Evolutionary conservation across 2,329 filamentous ascomycete genomes (phyloP), one percentile per base, ranked within the genome.

Genomic region (Sporothrix luriei): DNA sequence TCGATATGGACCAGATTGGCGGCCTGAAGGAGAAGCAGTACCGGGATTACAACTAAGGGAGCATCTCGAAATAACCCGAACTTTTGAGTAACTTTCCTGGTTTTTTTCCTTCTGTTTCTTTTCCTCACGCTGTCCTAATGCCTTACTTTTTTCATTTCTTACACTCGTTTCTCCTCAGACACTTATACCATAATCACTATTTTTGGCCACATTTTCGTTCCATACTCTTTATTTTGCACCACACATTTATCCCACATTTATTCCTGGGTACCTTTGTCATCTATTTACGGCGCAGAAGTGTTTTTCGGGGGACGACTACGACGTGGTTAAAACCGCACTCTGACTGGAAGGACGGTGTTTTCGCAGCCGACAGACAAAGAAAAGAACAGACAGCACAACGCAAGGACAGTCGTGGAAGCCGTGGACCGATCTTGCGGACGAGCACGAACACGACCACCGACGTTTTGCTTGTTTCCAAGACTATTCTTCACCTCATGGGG

Each of bases 1-100:
- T 99, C 75, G 94, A 99, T 78, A 91, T 99, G 79, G 92, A 98
- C 75, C 88, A 92, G 73, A 96, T 98, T 78, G 95, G 95, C 66
- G 95, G 95, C 16, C 83, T 98, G 75, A 96, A 94, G 81, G 95
- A 98, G 84, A 97, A 97, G 84, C 87, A 91, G 74, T 80, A 79
- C 74, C 74, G 75, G 68, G 76, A 79, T 68, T 80, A 78, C 74
- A 73, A 76, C 65, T 77, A 76, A 67, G 26, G 19, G 33, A 19
- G 38, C n/a, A 16, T 46, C 38, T 62, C 57, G 26, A 62, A 46
- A 62, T 65, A 38, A 51, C 38, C 43, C 61, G n/a, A 29, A 29
- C 38, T 43, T 59, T 33, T 49, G 11, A 48, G 29, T n/a, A 43
- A 33, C 13, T 64, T n/a, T 66, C 43, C 21, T 43, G n/a, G n/a